Evolutionary conservation across 2,329 filamentous ascomycete species (phyloP).

Genomic region (Scedosporium boydii): DNA sequence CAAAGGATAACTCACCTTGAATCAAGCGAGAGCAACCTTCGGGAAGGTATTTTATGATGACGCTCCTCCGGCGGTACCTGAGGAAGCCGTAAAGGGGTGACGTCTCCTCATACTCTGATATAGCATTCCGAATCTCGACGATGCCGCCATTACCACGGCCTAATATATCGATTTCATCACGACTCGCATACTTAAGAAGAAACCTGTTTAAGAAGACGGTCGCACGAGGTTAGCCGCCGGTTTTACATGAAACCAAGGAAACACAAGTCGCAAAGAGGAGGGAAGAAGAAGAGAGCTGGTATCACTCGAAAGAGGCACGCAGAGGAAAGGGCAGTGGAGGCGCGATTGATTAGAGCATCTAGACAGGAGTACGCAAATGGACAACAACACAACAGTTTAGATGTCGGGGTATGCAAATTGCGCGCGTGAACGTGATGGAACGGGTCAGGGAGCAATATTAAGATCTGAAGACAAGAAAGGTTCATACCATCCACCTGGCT

Average conservation of each 20-base stretch:
- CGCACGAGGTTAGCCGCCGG: background rate
- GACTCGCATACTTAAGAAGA: conserved; percentile 78
- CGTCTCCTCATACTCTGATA: conserved; percentile 70
- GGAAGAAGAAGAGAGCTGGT: background rate
- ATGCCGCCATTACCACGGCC: conserved; percentile 72
- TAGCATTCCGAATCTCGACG: conserved; percentile 68
- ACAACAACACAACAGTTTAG: no score
- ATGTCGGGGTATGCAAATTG: background rate
- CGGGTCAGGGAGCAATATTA: background rate
- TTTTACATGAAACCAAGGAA: background rate
- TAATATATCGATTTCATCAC: conserved; percentile 79
- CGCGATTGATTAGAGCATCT: background rate
- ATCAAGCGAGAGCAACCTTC: conserved; percentile 83
- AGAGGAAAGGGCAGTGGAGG: background rate
- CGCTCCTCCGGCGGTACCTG: conserved; percentile 79
- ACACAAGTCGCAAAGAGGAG: background rate
- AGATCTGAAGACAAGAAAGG: background rate
- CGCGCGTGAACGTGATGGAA: background rate
- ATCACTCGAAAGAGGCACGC: no score
- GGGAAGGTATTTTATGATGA: conserved; percentile 86
- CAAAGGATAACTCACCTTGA: conserved; percentile 57
- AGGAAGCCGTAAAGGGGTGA: conserved; percentile 90
- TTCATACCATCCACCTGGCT: conserved; percentile 92
- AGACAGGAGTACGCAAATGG: background rate
- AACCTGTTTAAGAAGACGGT: conserved; percentile 53